A percentile compares a stretch with the other conserved stretches of the same genome.
These are phyloP conservation scores for Amanita molliuscula DNA, from an alignment of 768 basidiomycete genomes.

Conservation along the genomic window DNA sequence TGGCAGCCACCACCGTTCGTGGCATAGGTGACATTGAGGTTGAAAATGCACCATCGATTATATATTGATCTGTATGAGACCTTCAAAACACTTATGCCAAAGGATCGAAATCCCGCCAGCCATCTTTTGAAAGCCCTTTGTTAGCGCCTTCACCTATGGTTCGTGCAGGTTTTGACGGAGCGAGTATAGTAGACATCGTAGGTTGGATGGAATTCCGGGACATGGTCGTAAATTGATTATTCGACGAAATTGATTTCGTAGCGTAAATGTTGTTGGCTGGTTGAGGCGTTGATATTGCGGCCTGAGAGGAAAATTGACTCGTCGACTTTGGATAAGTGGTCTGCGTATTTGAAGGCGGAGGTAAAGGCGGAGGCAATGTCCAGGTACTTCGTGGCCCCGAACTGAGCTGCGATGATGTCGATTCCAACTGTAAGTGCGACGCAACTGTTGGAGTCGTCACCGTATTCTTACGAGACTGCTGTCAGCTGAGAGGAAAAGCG, in stretches of 20 bases:
- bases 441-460: background rate
- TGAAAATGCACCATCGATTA: constrained; percentile 20
- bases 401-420: constrained; percentile 20
- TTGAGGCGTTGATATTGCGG: constrained; percentile 13
- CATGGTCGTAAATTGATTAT: constrained; percentile 3
- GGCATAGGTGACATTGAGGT: constrained; percentile 33
- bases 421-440: background rate
- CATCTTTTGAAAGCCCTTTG: constrained; percentile 49
- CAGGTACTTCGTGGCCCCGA: constrained; percentile 9
- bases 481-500: constrained; percentile 1
- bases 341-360: background rate
- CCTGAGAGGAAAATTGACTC: background rate
- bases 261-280: constrained; percentile 6
- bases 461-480: constrained; percentile 7
- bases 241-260: background rate
- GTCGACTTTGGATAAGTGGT: constrained; percentile 11
- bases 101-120: constrained; percentile 82
- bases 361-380: background rate
- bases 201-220: constrained; percentile 13
- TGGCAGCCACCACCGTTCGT: constrained; percentile 40
- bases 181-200: constrained; percentile 36
- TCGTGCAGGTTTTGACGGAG: constrained; percentile 54
- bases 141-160: constrained; percentile 28
- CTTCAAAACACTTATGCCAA: constrained; percentile 28
- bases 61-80: background rate